phyloP scores from a whole-genome alignment of 1,284 basidiomycete genomes.

The Wallemia hederae region DNA sequence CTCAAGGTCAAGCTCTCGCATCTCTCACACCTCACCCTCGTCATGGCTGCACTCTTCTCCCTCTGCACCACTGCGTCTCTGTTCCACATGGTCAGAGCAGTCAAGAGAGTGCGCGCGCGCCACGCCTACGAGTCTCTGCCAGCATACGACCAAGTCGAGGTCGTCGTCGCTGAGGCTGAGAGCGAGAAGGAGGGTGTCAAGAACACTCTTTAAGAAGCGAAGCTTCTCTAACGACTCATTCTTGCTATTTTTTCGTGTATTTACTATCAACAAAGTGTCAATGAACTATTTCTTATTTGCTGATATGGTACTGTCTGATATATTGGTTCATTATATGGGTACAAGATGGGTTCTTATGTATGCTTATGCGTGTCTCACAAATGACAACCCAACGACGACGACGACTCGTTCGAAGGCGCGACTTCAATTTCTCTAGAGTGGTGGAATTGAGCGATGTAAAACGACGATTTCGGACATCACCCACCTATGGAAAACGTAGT shows the following conservation, averaged over 20 bases:
- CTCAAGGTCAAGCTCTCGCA: too few species aligned
- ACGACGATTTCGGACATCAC: too few species aligned
- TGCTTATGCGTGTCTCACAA: neutral
- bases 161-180: neutral
- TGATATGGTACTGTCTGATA: neutral
- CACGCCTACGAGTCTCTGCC: neutral
- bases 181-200: too few species aligned
- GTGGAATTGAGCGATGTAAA: slow-evolving; percentile 19
- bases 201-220: too few species aligned
- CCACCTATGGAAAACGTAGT: slow-evolving; percentile 32
- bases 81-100: neutral
- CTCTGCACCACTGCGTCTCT: neutral
- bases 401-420: neutral
- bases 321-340: neutral
- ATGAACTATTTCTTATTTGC: neutral
- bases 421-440: neutral
- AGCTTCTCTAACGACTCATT: neutral
- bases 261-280: neutral
- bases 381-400: neutral
- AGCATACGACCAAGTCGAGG: neutral
- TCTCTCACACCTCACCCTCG: neutral
- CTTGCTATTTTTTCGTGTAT: neutral
- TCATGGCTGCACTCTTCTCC: neutral
- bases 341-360: neutral
- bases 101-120: neutral